phyloP scores from a whole-genome alignment of 2,329 filamentous ascomycete species.

The Knoxdaviesia capensis region DNA sequence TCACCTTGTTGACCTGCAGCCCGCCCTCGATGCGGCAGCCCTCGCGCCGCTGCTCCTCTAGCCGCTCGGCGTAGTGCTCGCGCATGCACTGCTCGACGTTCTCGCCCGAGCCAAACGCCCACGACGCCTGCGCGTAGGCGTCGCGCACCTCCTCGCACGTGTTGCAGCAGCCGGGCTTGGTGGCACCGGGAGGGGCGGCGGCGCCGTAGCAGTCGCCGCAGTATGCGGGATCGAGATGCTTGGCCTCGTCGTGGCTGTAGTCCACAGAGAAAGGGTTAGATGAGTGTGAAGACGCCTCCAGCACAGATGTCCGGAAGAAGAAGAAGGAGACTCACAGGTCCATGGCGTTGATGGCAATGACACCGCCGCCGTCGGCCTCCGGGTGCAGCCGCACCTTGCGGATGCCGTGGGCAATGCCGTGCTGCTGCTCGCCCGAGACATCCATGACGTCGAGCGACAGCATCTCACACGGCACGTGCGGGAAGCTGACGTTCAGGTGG shows the following conservation, averaged over 20 bases:
- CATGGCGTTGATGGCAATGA: slow-evolving; percentile 50
- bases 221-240: slow-evolving; percentile 77
- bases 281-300: background rate
- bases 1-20: slow-evolving; percentile 91
- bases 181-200: slow-evolving; percentile 44
- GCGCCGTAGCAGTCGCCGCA: slow-evolving; percentile 91
- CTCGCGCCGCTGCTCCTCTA: slow-evolving; percentile 75
- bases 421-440: slow-evolving; percentile 90
- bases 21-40: slow-evolving; percentile 87
- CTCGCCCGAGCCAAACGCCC: slow-evolving; percentile 87
- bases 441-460: slow-evolving; percentile 98
- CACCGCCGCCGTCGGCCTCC: slow-evolving; percentile 50
- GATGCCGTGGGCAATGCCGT: slow-evolving; percentile 80
- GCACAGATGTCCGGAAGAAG: background rate
- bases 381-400: slow-evolving; percentile 71
- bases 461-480: slow-evolving; percentile 81
- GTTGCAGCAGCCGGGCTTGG: slow-evolving; percentile 83
- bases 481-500: slow-evolving; percentile 92
- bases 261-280: background rate
- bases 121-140: slow-evolving; percentile 72
- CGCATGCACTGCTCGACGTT: slow-evolving; percentile 87
- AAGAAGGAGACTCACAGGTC: slow-evolving; percentile 32
- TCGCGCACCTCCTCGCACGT: slow-evolving; percentile 94
- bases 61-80: slow-evolving; percentile 78
- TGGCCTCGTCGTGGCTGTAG: slow-evolving; percentile 33